Evolutionary conservation across 345 rosid species (phyloP).

Genomic region (Populus deltoides): DNA sequence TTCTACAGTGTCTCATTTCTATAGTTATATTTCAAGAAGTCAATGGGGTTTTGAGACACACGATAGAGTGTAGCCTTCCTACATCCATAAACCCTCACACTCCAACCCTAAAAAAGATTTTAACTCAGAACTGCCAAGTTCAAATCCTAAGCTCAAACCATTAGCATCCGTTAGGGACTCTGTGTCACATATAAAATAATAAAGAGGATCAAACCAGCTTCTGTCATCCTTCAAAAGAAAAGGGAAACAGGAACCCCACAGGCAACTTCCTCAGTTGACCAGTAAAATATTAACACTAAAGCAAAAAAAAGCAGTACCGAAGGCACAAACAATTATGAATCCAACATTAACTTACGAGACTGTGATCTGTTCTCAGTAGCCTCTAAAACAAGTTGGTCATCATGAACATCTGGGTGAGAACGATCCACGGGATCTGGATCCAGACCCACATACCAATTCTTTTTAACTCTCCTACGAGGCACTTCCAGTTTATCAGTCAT

Average conservation of each 20-base stretch:
- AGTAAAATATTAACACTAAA: not conserved
- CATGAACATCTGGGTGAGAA: slow-evolving; percentile 88
- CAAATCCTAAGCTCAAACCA: not conserved
- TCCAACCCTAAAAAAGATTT: not conserved
- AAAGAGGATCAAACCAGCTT: not conserved
- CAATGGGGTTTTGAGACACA: not conserved
- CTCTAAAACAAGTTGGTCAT: slow-evolving; percentile 56
- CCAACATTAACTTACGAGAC: slow-evolving; percentile 53
- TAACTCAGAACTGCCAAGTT: not conserved
- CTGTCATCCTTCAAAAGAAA: not conserved
- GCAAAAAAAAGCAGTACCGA: not conserved
- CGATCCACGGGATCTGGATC: slow-evolving; percentile 88
- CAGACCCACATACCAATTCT: slow-evolving; percentile 91
- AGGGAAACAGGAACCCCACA: not conserved
- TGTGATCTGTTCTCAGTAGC: slow-evolving; percentile 49
- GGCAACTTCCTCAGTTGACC: not conserved
- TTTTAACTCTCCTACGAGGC: slow-evolving; percentile 84
- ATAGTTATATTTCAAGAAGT: not conserved
- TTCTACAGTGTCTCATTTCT: not conserved
- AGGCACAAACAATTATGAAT: not conserved
- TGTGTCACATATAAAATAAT: not conserved
- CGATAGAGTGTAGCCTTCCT: not conserved
- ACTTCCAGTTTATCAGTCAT: slow-evolving; percentile 91
- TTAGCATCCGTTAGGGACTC: not conserved
- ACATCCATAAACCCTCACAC: not conserved